Evolutionary conservation across 2,329 filamentous ascomycete genomes (phyloP), one percentile per base, ranked within the genome.

Genomic region (Botrytis byssoidea): DNA sequence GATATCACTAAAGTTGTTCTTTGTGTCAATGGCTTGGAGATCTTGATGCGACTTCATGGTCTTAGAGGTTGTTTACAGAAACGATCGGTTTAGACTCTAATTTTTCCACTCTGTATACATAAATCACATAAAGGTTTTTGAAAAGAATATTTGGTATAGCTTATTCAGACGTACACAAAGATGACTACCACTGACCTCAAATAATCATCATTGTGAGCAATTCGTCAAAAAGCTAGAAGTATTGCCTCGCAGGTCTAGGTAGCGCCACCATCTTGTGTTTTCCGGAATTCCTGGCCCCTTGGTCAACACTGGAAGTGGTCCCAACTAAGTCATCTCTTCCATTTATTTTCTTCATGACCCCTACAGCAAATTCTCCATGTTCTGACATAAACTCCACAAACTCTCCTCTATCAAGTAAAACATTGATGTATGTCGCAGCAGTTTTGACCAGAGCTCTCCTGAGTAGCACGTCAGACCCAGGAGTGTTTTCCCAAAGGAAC

Each of bases 401-500:
- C 9, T 77, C 76, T 18, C 29, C 72, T 16, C 69, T 68, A 48
- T 75, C 67, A 44, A 75, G 48, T 14, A 78, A 64, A 3, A 60
- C 67, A 37, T 70, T 35, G 0, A 72, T 37, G 48, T 77, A 55
- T 22, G 48, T 35, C 18, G 60, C 61, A 46, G 74, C 71, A 64
- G 60, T 48, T 10, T 71, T 48, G 16, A 76, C 57, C 14, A 75
- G 72, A 16, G 73, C 48, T 57, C 77, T 51, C n/a, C 71, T 75
- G 10, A 79, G 68, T 5, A 65, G 0, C 9, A 25, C 16, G 55
- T 77, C 74, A 20, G 22, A 57, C 16, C 75, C 74, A 16, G 59
- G n/a, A 22, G 72, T 74, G 4, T 76, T 67, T 3, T 77, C 40
- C 55, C 73, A 77, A 1, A 77, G 37, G 1, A 76, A 46, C 46